A percentile compares a stretch with the other conserved stretches of the same genome.
phyloP scores from a whole-genome alignment of 2,329 filamentous ascomycete species.

The Penicillium sp. region DNA sequence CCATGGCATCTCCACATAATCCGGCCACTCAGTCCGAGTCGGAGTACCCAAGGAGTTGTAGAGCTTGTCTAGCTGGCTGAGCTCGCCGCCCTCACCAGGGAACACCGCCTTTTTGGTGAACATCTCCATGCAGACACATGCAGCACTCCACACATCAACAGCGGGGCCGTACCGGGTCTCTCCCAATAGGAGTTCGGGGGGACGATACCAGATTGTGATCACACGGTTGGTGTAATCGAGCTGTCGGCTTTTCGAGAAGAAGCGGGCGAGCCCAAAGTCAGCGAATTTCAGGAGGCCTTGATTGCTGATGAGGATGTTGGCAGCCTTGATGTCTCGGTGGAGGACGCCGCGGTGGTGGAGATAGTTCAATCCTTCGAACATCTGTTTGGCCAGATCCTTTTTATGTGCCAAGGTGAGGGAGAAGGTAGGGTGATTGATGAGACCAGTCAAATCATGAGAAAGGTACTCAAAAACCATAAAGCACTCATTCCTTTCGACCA shows the following conservation, averaged over 20 bases:
- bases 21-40: conserved; percentile 79
- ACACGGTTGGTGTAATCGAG: conserved; percentile 97
- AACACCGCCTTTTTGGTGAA: conserved; percentile 93
- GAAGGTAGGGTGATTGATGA: conserved; percentile 92
- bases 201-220: conserved; percentile 97
- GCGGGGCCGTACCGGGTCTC: conserved; percentile 87
- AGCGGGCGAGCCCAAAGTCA: conserved; percentile 92
- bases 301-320: conserved; percentile 92
- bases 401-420: conserved; percentile 79
- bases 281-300: conserved; percentile 86
- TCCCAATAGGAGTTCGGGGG: conserved; percentile 83
- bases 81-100: conserved; percentile 90
- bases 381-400: conserved; percentile 87
- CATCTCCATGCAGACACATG: conserved; percentile 94
- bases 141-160: conserved; percentile 95
- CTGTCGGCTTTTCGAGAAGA: conserved; percentile 88
- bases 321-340: conserved; percentile 96
- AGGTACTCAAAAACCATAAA: conserved; percentile 99
- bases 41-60: conserved; percentile 89
- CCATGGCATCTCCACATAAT: conserved; percentile 91
- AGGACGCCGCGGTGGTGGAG: conserved; percentile 89
- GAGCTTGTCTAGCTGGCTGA: conserved; percentile 95
- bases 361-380: conserved; percentile 92
- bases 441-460: conserved; percentile 89
- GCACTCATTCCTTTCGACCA: conserved; percentile 98